These are phyloP conservation scores for Lipomyces spencermartinsiae DNA, from an alignment of 805 yeast genomes.

Conservation along the genomic window DNA sequence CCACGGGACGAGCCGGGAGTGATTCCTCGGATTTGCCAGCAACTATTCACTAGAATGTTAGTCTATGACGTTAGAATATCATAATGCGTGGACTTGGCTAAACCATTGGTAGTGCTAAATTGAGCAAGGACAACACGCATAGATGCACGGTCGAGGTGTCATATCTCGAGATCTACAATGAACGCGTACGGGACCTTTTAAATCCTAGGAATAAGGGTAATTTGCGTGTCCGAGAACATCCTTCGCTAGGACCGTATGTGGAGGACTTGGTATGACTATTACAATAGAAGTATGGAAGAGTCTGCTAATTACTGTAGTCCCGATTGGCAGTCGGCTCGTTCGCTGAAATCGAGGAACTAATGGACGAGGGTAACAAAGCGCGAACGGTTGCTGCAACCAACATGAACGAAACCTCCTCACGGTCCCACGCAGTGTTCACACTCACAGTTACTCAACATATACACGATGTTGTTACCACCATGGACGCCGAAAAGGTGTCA, in stretches of 20 bases:
- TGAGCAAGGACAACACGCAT: slow-evolving; percentile 37
- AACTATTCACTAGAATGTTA: slow-evolving; percentile 54
- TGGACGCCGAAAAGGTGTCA: slow-evolving; percentile 59
- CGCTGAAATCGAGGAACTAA: slow-evolving; percentile 55
- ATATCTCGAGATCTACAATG: slow-evolving; percentile 75
- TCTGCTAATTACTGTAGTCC: slow-evolving; percentile 31
- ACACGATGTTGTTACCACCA: slow-evolving; percentile 44
- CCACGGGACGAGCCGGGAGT: slow-evolving; percentile 60
- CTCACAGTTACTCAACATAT: slow-evolving; percentile 64
- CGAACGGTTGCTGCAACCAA: slow-evolving; percentile 76
- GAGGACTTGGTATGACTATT: slow-evolving; percentile 55
- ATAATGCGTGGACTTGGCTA: not conserved
- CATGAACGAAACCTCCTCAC: slow-evolving; percentile 73
- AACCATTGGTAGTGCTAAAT: not conserved
- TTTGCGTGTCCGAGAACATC: slow-evolving; percentile 66
- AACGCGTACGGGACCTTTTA: slow-evolving; percentile 71
- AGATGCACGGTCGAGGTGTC: slow-evolving; percentile 59
- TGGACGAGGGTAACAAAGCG: slow-evolving; percentile 58
- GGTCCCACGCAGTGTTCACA: slow-evolving; percentile 83
- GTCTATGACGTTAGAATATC: not conserved
- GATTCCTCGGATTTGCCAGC: slow-evolving; percentile 65
- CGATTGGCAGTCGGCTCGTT: slow-evolving; percentile 59
- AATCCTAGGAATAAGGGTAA: slow-evolving; percentile 21
- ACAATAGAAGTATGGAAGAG: not conserved
- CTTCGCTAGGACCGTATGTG: slow-evolving; percentile 71